Base-by-base conservation (phyloP, 495 filamentous ascomycete genomes). In the Collariella sp. region DNA sequence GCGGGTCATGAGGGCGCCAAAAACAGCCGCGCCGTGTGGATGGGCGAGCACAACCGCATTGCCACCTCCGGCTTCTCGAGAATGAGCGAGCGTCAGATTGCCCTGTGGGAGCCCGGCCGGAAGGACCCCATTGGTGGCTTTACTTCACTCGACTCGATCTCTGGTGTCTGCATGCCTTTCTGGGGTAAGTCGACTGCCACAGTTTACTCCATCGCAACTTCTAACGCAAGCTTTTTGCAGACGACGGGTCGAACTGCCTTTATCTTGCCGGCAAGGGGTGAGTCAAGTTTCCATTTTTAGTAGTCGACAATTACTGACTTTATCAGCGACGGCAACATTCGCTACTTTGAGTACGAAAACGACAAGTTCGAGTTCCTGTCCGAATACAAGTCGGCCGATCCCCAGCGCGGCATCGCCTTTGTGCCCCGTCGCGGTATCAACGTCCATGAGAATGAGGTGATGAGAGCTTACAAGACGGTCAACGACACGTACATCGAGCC, bases 91-190 rank as follows among this genome's bases (percentile, higher is more conserved):
- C 83, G 93, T 15, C 93, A 98, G 65, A 78, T 98, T 63, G 93
- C 85, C 26, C 78, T 97, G 34, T 98, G 93, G 93, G 93, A 98
- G 76, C 82, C 91, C 41, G 85, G 89, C 55, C 80, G 82, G 41
- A 84, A 83, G 29, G 85, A 91, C 57, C 93, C 93, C 16, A 83
- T 96, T 61, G 89, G 87, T 29, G 90, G 89, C 4, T 96, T 95
- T 70, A 81, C 81, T 63, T 84, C 82, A 42, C 75, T 98, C 43
- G 94, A 97, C 68, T 89, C 88, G 23, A 95, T 95, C 58, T 96
- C 91, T 16, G 94, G 94, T 62, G 89, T 98, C 42, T 95, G 88
- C 76, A 97, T 98, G 89, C 93, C 93, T 6, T 98, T 98, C 81
- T 98, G 93, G 93, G 93, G 76, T 79, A 70, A 61, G 68, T 45